Evolutionary conservation across 1,139 yeast genomes (phyloP).

Genomic region (Suhomyces anneliseae): DNA sequence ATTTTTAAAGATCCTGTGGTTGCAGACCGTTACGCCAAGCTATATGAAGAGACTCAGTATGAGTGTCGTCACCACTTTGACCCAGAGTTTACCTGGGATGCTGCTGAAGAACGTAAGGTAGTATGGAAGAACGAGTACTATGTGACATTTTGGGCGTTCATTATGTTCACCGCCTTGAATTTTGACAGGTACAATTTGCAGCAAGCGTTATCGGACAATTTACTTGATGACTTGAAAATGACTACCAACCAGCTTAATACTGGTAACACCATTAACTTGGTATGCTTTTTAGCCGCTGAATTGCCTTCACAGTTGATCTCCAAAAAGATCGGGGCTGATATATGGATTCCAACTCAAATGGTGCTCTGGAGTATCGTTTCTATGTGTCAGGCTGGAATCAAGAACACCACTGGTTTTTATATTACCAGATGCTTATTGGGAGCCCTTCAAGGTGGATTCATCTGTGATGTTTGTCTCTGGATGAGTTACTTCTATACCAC

Average conservation of each 20-base stretch:
- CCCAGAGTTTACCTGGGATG: conserved; percentile 37
- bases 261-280: conserved; percentile 33
- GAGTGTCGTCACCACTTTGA: conserved; percentile 37
- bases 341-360: conserved; percentile 33
- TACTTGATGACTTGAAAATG: conserved; percentile 27
- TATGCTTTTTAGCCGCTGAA: conserved; percentile 34
- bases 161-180: conserved; percentile 33
- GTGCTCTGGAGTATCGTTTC: conserved; percentile 28
- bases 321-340: conserved; percentile 35
- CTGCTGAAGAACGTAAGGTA: conserved; percentile 32
- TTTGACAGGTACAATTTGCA: conserved; percentile 31
- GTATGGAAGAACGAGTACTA: conserved; percentile 29
- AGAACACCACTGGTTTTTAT: conserved; percentile 29
- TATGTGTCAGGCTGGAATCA: conserved; percentile 24
- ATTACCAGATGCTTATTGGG: conserved; percentile 50
- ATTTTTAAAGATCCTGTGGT: conserved; percentile 32
- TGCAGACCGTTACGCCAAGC: conserved; percentile 27
- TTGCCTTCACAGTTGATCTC: conserved; percentile 35
- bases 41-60: conserved; percentile 32
- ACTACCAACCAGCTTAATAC: conserved; percentile 32
- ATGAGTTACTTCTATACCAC: conserved; percentile 55
- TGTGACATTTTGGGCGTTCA: conserved; percentile 33
- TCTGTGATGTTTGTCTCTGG: conserved; percentile 56
- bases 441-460: conserved; percentile 55
- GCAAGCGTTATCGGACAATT: conserved; percentile 32